Evolutionary conservation across 129 eudicot genomes (phyloP).

Genomic region (Mikania micrantha): DNA sequence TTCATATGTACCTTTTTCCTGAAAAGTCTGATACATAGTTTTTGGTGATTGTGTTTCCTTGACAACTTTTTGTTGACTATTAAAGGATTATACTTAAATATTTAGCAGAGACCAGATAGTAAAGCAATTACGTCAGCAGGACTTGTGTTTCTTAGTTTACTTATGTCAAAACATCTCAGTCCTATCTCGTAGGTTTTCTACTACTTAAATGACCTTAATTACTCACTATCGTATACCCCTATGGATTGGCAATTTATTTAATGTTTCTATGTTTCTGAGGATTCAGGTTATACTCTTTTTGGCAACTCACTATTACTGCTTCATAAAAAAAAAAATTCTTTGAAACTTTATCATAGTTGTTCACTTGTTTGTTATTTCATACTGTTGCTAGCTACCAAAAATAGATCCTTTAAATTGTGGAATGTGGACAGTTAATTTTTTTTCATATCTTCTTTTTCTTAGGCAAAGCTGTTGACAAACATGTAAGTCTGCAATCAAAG

Average conservation of each 20-base stretch:
- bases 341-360: neutral
- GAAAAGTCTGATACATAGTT: neutral
- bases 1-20: constrained; percentile 45
- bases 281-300: constrained; percentile 78
- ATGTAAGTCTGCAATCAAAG: constrained; percentile 61
- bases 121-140: neutral
- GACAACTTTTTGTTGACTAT: too few relatives aligned
- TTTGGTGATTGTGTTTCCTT: neutral
- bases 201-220: too few relatives aligned
- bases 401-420: neutral
- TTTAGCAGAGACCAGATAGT: neutral
- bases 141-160: too few relatives aligned
- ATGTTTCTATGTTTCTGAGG: constrained; percentile 86
- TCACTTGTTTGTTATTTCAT: neutral
- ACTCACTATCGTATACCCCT: too few relatives aligned
- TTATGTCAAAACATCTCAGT: neutral
- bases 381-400: neutral
- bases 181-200: constrained; percentile 47
- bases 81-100: too few relatives aligned
- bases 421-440: neutral
- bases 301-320: constrained; percentile 44
- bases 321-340: neutral
- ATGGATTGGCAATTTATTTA: too few relatives aligned
- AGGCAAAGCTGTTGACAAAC: constrained; percentile 92
- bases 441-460: constrained; percentile 6